A percentile compares a stretch with the other conserved stretches of the same genome.
Evolutionary conservation across 495 filamentous ascomycete species (phyloP).

Genomic region (Penicillium bovifimosum): DNA sequence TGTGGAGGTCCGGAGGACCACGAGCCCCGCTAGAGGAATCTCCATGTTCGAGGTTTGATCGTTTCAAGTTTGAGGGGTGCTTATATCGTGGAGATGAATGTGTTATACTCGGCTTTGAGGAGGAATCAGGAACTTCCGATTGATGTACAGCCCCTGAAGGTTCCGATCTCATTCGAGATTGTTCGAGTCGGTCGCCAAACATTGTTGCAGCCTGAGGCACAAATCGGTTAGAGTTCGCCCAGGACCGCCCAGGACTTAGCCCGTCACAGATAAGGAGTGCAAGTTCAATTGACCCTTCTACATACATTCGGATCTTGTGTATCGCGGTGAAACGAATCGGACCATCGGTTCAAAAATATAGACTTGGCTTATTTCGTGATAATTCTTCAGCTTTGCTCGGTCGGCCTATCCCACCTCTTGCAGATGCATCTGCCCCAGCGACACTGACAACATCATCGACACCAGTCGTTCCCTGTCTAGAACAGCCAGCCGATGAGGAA

Average conservation of each 20-base stretch:
- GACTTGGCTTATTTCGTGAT: constrained; percentile 14
- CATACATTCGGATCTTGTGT: background rate
- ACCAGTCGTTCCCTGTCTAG: background rate
- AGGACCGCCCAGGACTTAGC: background rate
- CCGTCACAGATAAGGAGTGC: constrained; percentile 13
- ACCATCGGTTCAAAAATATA: constrained; percentile 28
- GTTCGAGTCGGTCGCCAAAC: background rate
- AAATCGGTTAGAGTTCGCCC: too few species aligned
- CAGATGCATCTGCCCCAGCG: background rate
- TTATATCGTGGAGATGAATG: background rate
- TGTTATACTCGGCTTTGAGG: background rate
- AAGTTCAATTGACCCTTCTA: background rate
- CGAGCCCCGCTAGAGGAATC: background rate
- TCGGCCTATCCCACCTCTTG: background rate
- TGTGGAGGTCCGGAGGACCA: background rate
- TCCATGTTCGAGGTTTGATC: background rate
- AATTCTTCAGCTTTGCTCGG: constrained; percentile 15
- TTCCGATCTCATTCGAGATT: background rate
- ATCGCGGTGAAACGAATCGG: too few species aligned
- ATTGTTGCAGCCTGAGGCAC: background rate
- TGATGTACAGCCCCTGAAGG: too few species aligned
- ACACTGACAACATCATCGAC: background rate
- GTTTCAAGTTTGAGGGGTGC: background rate
- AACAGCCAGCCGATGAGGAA: constrained; percentile 3
- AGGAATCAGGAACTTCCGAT: background rate